Percentiles rank a stretch among this genome's conserved stretches.
Evolutionary conservation across 805 yeast species (phyloP).

Genomic region (Lipomyces starkeyi): DNA sequence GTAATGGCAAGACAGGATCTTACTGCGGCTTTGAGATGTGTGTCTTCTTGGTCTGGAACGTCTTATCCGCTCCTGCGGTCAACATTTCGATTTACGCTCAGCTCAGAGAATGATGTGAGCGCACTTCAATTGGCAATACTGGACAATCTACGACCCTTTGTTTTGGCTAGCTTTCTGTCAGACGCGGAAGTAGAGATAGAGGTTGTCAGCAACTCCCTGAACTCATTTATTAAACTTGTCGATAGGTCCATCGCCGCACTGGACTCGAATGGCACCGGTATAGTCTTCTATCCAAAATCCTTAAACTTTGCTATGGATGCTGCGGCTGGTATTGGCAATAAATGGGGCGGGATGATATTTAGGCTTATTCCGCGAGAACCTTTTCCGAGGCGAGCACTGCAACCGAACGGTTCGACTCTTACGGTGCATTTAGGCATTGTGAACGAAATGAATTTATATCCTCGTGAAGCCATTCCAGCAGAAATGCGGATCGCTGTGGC

Average conservation of each 20-base stretch:
- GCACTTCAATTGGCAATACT: background rate
- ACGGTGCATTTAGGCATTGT: constrained; percentile 29
- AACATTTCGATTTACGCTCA: background rate
- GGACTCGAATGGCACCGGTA: background rate
- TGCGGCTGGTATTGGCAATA: background rate
- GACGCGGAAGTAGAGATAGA: background rate
- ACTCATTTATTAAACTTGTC: background rate
- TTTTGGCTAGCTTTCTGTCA: background rate
- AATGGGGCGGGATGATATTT: constrained; percentile 19
- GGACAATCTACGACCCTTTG: constrained; percentile 11
- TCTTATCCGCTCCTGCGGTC: background rate
- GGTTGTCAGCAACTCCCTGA: background rate
- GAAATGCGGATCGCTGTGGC: constrained; percentile 9
- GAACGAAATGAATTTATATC: constrained; percentile 36
- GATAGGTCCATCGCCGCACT: background rate
- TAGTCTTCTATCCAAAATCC: background rate
- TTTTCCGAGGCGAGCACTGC: constrained; percentile 17
- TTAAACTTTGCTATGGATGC: background rate
- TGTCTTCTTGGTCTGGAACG: background rate
- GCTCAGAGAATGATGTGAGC: background rate
- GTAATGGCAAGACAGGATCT: constrained; percentile 1
- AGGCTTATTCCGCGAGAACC: constrained; percentile 25
- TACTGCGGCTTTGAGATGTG: background rate
- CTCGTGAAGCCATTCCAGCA: constrained; percentile 13
- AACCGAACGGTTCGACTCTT: background rate